These are phyloP conservation scores for Nidula niveotomentosa DNA, from an alignment of 1,284 basidiomycete genomes.

Conservation along the genomic window DNA sequence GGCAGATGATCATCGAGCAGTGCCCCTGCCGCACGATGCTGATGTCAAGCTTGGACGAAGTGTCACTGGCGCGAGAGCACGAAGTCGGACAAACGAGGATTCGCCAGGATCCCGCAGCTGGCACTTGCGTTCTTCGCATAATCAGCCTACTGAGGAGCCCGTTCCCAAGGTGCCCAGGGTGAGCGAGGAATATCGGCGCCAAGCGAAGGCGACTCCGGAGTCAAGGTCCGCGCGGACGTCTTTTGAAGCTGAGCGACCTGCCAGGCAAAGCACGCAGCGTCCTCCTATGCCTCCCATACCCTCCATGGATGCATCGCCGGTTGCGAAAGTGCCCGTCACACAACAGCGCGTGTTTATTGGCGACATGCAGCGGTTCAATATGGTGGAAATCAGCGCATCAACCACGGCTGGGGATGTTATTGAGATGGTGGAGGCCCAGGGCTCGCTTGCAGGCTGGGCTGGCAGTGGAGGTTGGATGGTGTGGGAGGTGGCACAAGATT, in stretches of 20 bases:
- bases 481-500: constrained; percentile 79
- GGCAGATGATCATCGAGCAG: constrained; percentile 17
- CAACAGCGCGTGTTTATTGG: constrained; percentile 76
- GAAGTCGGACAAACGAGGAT: constrained; percentile 8
- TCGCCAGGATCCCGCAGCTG: neutral
- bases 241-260: constrained; percentile 18
- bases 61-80: constrained; percentile 9
- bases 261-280: constrained; percentile 17
- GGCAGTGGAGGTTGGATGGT: constrained; percentile 73
- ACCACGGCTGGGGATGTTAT: constrained; percentile 71
- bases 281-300: constrained; percentile 12
- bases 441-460: constrained; percentile 54
- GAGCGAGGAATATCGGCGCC: constrained; percentile 17
- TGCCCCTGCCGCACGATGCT: constrained; percentile 17
- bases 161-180: constrained; percentile 7
- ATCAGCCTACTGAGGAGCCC: neutral
- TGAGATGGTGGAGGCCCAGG: constrained; percentile 59
- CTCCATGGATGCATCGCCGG: constrained; percentile 11
- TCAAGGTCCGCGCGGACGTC: constrained; percentile 23
- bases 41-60: constrained; percentile 1
- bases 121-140: neutral
- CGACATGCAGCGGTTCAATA: constrained; percentile 71
- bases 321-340: constrained; percentile 23
- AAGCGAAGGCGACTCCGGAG: constrained; percentile 11
- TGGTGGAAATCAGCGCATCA: constrained; percentile 59